Percentiles rank a stretch among this genome's conserved stretches.
Evolutionary conservation across 2,329 filamentous ascomycete species (phyloP).

Genomic region (Fusarium euwallaceae): DNA sequence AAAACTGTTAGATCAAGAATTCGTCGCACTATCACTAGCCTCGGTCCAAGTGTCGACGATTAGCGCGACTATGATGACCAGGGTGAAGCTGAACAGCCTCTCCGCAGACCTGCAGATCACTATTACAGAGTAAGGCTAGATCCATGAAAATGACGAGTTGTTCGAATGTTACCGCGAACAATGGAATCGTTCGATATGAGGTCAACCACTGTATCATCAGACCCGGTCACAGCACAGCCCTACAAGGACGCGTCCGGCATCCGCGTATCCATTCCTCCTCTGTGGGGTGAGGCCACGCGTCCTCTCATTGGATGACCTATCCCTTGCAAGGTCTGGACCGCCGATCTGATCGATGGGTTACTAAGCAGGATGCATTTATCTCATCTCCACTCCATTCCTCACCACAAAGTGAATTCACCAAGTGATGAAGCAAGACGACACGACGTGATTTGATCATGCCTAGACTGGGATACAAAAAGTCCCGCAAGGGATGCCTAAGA

Average conservation of each 20-base stretch:
- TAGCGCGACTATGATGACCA: background rate
- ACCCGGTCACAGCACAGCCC: background rate
- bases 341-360: background rate
- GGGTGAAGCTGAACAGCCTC: background rate
- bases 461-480: constrained; percentile 52
- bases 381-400: background rate
- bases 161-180: background rate
- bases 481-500: constrained; percentile 51
- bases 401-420: background rate
- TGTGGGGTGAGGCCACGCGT: background rate
- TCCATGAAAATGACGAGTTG: background rate
- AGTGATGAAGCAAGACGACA: background rate
- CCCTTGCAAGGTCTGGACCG: background rate
- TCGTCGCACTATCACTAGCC: background rate
- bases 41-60: background rate
- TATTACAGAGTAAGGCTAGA: background rate
- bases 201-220: background rate
- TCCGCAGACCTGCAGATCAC: background rate
- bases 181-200: background rate
- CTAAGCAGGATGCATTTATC: background rate
- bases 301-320: background rate
- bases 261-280: background rate
- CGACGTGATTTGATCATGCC: background rate
- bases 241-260: background rate
- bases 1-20: background rate